These are phyloP conservation scores for Shiraia sp. DNA, from an alignment of 2,329 filamentous ascomycete species.

Conservation along the genomic window DNA sequence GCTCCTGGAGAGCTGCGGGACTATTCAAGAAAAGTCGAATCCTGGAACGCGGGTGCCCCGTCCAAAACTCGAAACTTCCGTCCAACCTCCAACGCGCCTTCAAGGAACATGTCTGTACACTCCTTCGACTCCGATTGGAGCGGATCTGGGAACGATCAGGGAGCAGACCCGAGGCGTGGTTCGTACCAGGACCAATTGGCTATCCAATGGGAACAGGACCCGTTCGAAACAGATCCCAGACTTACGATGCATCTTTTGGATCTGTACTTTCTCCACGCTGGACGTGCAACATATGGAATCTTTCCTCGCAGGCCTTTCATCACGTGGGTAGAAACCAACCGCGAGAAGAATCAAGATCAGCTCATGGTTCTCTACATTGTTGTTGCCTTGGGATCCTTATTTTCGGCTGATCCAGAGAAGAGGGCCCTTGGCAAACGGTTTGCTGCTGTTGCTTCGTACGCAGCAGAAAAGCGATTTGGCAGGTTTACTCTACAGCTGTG, in stretches of 20 bases:
- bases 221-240: conserved; percentile 55
- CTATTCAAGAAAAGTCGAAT: conserved; percentile 29
- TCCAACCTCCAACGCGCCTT: conserved; percentile 23
- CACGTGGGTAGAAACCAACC: conserved; percentile 56
- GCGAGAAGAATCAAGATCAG: conserved; percentile 58
- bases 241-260: conserved; percentile 57
- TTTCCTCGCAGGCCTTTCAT: conserved; percentile 60
- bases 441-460: conserved; percentile 61
- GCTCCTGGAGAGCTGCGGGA: conserved; percentile 37
- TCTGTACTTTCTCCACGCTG: conserved; percentile 61
- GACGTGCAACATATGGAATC: conserved; percentile 59
- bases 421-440: conserved; percentile 53
- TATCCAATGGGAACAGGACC: conserved; percentile 57
- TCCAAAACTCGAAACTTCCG: conserved; percentile 33
- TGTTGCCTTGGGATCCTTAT: conserved; percentile 61
- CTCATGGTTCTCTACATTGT: conserved; percentile 65
- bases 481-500: conserved; percentile 65
- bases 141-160: conserved; percentile 31
- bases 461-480: conserved; percentile 56
- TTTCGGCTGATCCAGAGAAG: conserved; percentile 54
- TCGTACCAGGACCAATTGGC: conserved; percentile 39
- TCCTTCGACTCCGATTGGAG: conserved; percentile 42
- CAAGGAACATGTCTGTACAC: conserved; percentile 40
- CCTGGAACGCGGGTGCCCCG: conserved; percentile 31
- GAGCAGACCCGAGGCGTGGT: conserved; percentile 31